Evolutionary conservation across 2,329 filamentous ascomycete genomes (phyloP).

Genomic region (Hymenoscyphus albidus): DNA sequence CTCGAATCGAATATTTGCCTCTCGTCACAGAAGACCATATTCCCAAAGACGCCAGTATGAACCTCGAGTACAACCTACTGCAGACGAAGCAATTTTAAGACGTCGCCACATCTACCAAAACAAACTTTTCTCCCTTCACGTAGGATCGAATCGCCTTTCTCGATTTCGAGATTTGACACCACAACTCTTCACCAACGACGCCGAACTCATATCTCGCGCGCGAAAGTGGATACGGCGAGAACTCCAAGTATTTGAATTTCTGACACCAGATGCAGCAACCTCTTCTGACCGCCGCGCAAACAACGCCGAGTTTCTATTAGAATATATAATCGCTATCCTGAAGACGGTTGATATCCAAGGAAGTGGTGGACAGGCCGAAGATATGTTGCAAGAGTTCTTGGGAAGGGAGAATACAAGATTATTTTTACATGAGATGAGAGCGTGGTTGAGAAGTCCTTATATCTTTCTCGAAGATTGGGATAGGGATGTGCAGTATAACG

Average conservation of each 20-base stretch:
- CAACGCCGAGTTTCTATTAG: slow-evolving; percentile 79
- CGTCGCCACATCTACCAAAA: slow-evolving; percentile 71
- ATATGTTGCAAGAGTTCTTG: slow-evolving; percentile 73
- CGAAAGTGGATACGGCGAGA: slow-evolving; percentile 80
- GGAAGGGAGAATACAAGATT: slow-evolving; percentile 68
- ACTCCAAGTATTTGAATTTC: slow-evolving; percentile 75
- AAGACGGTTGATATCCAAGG: slow-evolving; percentile 79
- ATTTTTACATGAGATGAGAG: slow-evolving; percentile 80
- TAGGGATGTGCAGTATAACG: slow-evolving; percentile 34
- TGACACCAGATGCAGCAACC: slow-evolving; percentile 40
- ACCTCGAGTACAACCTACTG: slow-evolving; percentile 13
- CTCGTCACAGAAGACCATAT: slow-evolving; percentile 20
- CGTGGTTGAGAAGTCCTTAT: slow-evolving; percentile 80
- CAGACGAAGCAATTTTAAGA: slow-evolving; percentile 39
- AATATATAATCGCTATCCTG: slow-evolving; percentile 80
- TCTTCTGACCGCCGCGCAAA: slow-evolving; percentile 47
- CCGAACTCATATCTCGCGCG: slow-evolving; percentile 69
- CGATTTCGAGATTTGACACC: slow-evolving; percentile 72
- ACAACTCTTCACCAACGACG: slow-evolving; percentile 57
- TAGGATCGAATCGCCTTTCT: slow-evolving; percentile 77
- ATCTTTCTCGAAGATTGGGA: slow-evolving; percentile 74
- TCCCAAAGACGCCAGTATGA: slow-evolving; percentile 16
- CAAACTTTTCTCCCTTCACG: slow-evolving; percentile 71
- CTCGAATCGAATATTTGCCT: slow-evolving; percentile 14
- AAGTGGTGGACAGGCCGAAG: slow-evolving; percentile 72